Evolutionary conservation across 1,284 basidiomycete genomes (phyloP).

Genomic region (Trametes hirsuta): DNA sequence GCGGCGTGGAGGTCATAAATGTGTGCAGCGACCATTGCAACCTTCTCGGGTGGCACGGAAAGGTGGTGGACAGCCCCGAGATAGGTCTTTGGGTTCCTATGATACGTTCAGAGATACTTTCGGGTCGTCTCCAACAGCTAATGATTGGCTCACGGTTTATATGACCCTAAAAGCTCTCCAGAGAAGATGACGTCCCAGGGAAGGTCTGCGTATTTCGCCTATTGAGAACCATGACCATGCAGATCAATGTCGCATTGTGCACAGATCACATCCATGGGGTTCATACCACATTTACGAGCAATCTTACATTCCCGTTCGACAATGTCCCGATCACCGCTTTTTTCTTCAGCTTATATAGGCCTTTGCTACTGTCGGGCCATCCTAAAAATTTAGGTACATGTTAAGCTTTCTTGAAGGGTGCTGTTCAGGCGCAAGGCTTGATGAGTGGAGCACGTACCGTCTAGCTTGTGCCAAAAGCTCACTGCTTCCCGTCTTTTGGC

Average conservation of each 20-base stretch:
- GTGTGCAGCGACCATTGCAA: constrained; percentile 70
- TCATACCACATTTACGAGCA: constrained; percentile 62
- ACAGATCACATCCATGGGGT: not conserved
- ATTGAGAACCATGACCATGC: not conserved
- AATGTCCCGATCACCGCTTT: constrained; percentile 53
- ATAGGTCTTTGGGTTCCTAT: constrained; percentile 57
- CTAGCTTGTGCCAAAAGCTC: constrained; percentile 57
- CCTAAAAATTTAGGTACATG: constrained; percentile 36
- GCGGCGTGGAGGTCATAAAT: constrained; percentile 59
- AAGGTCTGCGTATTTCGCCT: constrained; percentile 62
- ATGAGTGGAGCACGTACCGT: constrained; percentile 40
- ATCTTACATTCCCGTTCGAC: constrained; percentile 64
- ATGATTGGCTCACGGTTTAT: constrained; percentile 56
- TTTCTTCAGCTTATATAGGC: constrained; percentile 54
- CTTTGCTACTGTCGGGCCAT: constrained; percentile 57
- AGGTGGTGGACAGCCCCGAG: constrained; percentile 53
- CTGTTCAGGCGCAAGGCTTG: not conserved
- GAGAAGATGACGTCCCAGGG: constrained; percentile 69
- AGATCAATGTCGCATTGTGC: not conserved
- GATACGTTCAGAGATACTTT: too few relatives aligned
- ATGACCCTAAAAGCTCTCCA: constrained; percentile 57
- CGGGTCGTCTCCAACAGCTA: not conserved
- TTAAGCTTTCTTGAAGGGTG: not conserved
- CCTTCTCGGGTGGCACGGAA: constrained; percentile 49
- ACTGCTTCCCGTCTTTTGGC: constrained; percentile 47